Evolutionary conservation across 176 grass and related monocot genomes (phyloP).

Genomic region (Carex scoparia): DNA sequence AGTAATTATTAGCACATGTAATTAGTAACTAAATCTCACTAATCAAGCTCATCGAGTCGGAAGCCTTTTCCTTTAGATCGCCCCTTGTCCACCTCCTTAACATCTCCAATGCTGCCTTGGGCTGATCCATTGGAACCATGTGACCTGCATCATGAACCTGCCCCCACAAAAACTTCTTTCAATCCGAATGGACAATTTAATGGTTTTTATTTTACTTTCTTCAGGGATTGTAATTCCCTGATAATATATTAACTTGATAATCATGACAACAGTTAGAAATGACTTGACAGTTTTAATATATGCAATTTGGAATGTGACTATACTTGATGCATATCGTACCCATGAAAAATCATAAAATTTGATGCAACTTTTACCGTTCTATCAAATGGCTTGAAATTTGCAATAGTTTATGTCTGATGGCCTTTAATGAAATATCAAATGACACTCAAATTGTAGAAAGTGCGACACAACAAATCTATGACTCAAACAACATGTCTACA

Average conservation of each 20-base stretch:
- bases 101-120: constrained; percentile 86
- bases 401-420: not conserved
- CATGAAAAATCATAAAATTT: not conserved
- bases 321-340: not conserved
- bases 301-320: not conserved
- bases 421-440: not conserved
- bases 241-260: not conserved
- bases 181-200: not conserved
- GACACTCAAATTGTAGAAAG: not conserved
- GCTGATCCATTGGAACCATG: constrained; percentile 99
- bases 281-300: not conserved
- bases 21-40: constrained; percentile 4
- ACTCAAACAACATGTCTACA: not conserved
- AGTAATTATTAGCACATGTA: not conserved
- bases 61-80: constrained; percentile 26
- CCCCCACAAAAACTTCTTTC: not conserved
- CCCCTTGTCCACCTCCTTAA: constrained; percentile 68
- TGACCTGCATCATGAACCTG: constrained; percentile 83
- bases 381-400: not conserved
- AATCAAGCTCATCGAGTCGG: not conserved
- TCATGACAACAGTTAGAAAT: not conserved
- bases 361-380: not conserved
- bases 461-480: not conserved
- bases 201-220: not conserved
- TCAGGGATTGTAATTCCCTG: not conserved